Base-by-base conservation (phyloP, 73 alveolate species). In the Tetrahymena elliotti region DNA sequence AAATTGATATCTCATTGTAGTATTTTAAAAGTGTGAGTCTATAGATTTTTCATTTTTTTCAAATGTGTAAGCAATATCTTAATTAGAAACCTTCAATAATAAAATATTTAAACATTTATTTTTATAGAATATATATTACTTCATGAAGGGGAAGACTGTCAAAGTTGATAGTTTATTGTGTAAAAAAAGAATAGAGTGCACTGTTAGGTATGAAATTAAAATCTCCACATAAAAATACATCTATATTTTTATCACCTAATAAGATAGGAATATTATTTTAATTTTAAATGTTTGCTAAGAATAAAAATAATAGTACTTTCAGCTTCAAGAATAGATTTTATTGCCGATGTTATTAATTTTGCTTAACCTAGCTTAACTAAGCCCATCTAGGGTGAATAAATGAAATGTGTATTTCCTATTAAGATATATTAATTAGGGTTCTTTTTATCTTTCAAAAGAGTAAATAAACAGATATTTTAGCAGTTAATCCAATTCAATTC, bases 161-260 rank as follows among this genome's bases (percentile, higher is more conserved):
- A 24, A 68, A 68, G 6, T 68, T 68, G 18, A 68, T 68, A n/a
- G 37, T 68, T 68, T 68, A 68, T 41, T 84, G 35, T 0, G 93
- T 52, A 35, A 94, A 40, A 35, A 84, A 94, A 12, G 93, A 88
- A 52, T 94, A 94, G 8, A 94, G 39, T 83, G 96, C 95, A 84
- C 93, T 84, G 12, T 39, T 88, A 20, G 96, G 96, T 16, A 68
- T 94, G 22, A 94, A 53, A 94, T 94, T 94, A n/a, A 94, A 94
- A 94, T 94, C 96, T 20, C 96, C 96, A 88, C 96, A 94, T 92
- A 88, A 94, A n/a, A 68, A 68, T n/a, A 68, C 36, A 68, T 68
- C 88, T 2, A 68, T 68, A 31, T 18, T 68, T 31, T 68, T 68
- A 68, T 68, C 88, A 31, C 39, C 88, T 68, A 7, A 68, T 68